Percentiles rank a stretch among this genome's conserved stretches.
These are phyloP conservation scores for Lactarius quietus DNA, from an alignment of 768 basidiomycete species.

Conservation along the genomic window DNA sequence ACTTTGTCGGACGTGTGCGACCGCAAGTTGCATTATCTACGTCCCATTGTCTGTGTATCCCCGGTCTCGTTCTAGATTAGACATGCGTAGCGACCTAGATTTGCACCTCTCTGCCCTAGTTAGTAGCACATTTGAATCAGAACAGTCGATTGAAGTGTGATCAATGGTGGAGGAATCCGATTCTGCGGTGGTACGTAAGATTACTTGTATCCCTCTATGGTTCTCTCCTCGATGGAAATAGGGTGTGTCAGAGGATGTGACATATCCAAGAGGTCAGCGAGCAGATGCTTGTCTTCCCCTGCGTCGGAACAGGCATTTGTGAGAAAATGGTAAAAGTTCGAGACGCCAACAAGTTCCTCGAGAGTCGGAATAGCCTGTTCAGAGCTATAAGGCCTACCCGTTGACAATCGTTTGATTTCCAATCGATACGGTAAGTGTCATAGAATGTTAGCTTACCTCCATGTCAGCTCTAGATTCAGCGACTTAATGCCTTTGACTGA, in stretches of 20 bases:
- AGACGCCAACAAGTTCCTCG: slow-evolving; percentile 20
- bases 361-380: slow-evolving; percentile 12
- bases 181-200: background rate
- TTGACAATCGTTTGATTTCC: slow-evolving; percentile 3
- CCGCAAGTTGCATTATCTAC: background rate
- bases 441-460: slow-evolving; percentile 13
- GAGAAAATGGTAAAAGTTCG: background rate
- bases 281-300: background rate
- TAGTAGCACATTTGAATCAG: slow-evolving; percentile 7
- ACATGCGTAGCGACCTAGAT: background rate
- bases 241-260: background rate
- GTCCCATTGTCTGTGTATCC: background rate
- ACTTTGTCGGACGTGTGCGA: background rate
- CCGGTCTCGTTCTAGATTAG: background rate
- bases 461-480: slow-evolving; percentile 22
- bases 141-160: background rate
- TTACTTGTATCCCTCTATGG: background rate
- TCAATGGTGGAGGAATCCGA: background rate
- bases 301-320: background rate
- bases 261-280: background rate
- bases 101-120: slow-evolving; percentile 15
- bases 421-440: background rate
- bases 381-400: slow-evolving; percentile 14
- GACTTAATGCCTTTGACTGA: slow-evolving; percentile 17
- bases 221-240: slow-evolving; percentile 9